phyloP scores from a whole-genome alignment of 192 early-diverging fungal genomes.

The Phlyctochytrium planicorne region DNA sequence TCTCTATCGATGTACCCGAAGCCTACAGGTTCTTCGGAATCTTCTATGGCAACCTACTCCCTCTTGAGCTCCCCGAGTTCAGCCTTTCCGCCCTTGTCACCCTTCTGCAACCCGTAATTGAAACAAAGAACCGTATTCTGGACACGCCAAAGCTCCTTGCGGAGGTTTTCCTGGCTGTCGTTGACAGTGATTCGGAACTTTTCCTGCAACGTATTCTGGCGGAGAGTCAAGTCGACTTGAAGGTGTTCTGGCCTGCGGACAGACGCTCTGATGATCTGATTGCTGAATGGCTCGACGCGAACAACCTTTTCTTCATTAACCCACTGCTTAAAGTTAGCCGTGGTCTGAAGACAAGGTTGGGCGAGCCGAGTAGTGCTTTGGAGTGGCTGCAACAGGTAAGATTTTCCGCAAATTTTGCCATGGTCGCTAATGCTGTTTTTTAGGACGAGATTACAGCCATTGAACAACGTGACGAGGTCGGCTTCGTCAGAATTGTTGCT shows the following conservation, averaged over 20 bases:
- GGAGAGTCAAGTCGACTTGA: constrained; percentile 25
- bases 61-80: constrained; percentile 41
- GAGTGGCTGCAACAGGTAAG: neutral
- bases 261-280: constrained; percentile 21
- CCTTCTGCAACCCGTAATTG: constrained; percentile 20
- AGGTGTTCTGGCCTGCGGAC: constrained; percentile 35
- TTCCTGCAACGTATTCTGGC: constrained; percentile 13
- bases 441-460: neutral
- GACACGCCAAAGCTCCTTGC: constrained; percentile 33
- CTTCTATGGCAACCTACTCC: constrained; percentile 56
- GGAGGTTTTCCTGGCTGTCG: constrained; percentile 24
- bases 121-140: constrained; percentile 26
- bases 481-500: constrained; percentile 23
- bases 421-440: no score
- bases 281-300: constrained; percentile 30
- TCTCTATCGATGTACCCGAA: constrained; percentile 69
- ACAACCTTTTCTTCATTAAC: neutral
- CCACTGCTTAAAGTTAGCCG: neutral
- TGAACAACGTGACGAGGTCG: constrained; percentile 1
- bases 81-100: constrained; percentile 41
- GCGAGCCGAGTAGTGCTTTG: constrained; percentile 1
- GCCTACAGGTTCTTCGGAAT: constrained; percentile 58
- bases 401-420: constrained; percentile 1
- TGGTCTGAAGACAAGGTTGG: neutral
- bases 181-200: constrained; percentile 16